Conservation (phyloP, 495 filamentous ascomycete genomes). For the Aspergillus wentii region DNA sequence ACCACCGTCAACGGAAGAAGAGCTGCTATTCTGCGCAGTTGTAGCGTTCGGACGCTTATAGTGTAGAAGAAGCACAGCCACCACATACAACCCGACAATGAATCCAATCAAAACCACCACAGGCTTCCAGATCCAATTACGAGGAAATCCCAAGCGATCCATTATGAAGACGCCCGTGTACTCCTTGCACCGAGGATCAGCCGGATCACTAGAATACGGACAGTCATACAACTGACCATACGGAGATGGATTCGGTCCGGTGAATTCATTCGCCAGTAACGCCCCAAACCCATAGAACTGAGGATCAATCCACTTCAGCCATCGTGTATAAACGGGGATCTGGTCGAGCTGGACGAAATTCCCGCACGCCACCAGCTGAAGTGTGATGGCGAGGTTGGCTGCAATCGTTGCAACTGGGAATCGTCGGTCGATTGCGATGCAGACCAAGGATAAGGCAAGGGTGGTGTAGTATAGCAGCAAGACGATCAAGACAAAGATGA, state of each 20-base stretch:
- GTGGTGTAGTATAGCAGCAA: slow-evolving; percentile 63
- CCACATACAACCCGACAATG: slow-evolving; percentile 49
- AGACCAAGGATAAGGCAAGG: slow-evolving; percentile 55
- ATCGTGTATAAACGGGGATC: slow-evolving; percentile 68
- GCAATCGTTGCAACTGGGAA: slow-evolving; percentile 60
- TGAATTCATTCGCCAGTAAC: slow-evolving; percentile 64
- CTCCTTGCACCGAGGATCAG: slow-evolving; percentile 56
- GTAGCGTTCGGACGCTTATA: slow-evolving; percentile 57
- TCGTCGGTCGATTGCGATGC: slow-evolving; percentile 53
- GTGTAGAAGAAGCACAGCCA: slow-evolving; percentile 51
- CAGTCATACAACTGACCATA: slow-evolving; percentile 60
- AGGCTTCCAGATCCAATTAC: slow-evolving; percentile 57
- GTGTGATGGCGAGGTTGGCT: slow-evolving; percentile 63
- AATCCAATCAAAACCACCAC: slow-evolving; percentile 57
- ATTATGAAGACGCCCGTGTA: slow-evolving; percentile 67
- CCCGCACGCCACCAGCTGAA: slow-evolving; percentile 66
- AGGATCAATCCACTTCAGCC: slow-evolving; percentile 57
- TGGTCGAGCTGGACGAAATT: slow-evolving; percentile 67
- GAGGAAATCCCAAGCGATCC: slow-evolving; percentile 57
- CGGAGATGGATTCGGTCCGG: slow-evolving; percentile 32
- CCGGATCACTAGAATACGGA: slow-evolving; percentile 49
- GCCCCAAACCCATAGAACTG: slow-evolving; percentile 66
- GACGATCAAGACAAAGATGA: slow-evolving; percentile 60
- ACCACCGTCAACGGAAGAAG: slow-evolving; percentile 54
- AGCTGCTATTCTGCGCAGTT: slow-evolving; percentile 49